Evolutionary conservation across 1,139 yeast species (phyloP), one percentile per base, ranked within the genome.

Genomic region (Candida sp.): DNA sequence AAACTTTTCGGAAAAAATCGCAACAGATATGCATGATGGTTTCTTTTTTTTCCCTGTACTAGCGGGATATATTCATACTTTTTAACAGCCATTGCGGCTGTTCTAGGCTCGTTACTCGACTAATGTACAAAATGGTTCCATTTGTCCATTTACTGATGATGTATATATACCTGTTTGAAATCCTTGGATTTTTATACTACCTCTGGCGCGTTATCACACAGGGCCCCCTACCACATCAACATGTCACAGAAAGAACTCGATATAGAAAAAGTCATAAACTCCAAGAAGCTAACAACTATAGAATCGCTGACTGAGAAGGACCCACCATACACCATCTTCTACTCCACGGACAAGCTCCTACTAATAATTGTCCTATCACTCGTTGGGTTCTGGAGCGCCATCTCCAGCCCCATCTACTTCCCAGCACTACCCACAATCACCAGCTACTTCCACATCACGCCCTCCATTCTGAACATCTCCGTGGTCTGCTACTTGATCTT

Each of bases 361-460:
- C 49, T 65, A 23, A 64, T 70, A 45, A n/a, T 66, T 0, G 51
- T 71, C 4, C 56, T 75, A 28, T 63, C 76, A 5, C 38, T 66
- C 37, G 63, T 69, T 27, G 79, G 79, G 3, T 66, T 72, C 50
- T 74, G 78, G 77, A 71, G 77, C 50, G 63, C 78, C 1, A 60
- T 69, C 1, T 70, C 78, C 3, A 68, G 72, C 58, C 74, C 79
- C 9, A 73, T 74, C 11, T 75, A 70, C 58, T 74, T 74, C 51
- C 79, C 80, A 1, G 79, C 78, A 0, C 56, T 75, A 11, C 78
- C 80, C 1, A 65, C 72, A 3, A 60, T 75, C n/a, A 58, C 69
- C 1, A 26, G 38, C 12, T 55, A 67, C 25, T 75, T 74, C 51
- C 44, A 65, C 22, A 62, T 68, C 0, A 52, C 70, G 2, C 54